Evolutionary conservation across 345 rosid genomes (phyloP), one percentile per base, ranked within the genome.

Genomic region (Euclidium syriacum): DNA sequence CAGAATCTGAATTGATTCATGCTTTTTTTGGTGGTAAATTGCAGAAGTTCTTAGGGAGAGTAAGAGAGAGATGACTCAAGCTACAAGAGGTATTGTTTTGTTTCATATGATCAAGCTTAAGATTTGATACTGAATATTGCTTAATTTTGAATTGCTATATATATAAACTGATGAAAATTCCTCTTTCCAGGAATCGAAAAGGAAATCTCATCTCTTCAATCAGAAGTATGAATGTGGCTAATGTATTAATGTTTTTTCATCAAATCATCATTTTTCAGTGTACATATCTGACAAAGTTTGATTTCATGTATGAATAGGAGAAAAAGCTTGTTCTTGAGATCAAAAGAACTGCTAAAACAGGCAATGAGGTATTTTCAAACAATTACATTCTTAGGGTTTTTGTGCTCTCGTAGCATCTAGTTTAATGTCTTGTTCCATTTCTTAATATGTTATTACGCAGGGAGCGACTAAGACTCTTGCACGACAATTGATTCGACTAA

Each of bases 311-410:
- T 18, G 24, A 18, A 43, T 80, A 92, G 98, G 97, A 92, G 79
- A 92, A 92, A 75, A 89, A 82, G 79, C 95, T 92, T 18, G 87
- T 92, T 60, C 88, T 86, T 6, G 97, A 92, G 81, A 92, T 92
- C 1, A 92, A 92, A 79, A 85, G 78, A 75, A 89, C 90, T 9
- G 97, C 98, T 39, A 87, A 89, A 81, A 80, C 85, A 3, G 98
- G 97, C 32, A 92, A 92, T 73, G 98, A 92, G 88, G 98, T 88
- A 73, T 7, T 12, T n/a, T 63, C 40, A 32, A 44, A 19, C 51
- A 19, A 0, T 39, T 18, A 5, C 18, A 9, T 25, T 36, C 19
- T 63, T 0, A 25, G 39, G 58, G 30, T 16, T 26, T 39, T 18
- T 34, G 35, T 24, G 30, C 27, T 52, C 30, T 19, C 0, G 8